phyloP scores from a whole-genome alignment of 495 filamentous ascomycete genomes.

The Talaromyces stipitatus region DNA sequence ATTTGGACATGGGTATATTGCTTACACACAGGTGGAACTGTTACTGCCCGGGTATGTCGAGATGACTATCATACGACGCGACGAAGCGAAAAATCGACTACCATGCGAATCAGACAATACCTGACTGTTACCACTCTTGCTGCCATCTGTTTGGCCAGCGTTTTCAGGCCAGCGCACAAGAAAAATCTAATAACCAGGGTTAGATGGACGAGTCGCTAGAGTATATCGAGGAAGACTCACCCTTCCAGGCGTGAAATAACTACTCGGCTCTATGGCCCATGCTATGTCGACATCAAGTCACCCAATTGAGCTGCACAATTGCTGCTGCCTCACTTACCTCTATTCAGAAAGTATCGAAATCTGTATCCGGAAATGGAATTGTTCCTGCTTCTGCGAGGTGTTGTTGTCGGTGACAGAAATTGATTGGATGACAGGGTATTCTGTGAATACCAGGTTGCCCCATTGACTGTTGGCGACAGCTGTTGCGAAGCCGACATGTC shows the following conservation, averaged over 20 bases:
- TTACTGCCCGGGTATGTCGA: constrained; percentile 15
- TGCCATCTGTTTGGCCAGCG: constrained; percentile 8
- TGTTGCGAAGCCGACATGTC: background rate
- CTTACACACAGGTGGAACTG: constrained; percentile 23
- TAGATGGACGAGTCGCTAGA: background rate
- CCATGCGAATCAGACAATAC: constrained; percentile 13
- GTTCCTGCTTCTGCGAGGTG: background rate
- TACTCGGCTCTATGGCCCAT: background rate
- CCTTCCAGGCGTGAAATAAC: background rate
- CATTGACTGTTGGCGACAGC: background rate
- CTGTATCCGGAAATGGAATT: background rate
- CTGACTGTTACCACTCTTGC: constrained; percentile 7
- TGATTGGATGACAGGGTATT: background rate
- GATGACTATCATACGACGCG: constrained; percentile 28
- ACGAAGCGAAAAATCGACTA: constrained; percentile 18
- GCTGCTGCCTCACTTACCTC: background rate
- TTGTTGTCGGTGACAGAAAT: background rate
- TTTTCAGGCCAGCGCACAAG: constrained; percentile 26
- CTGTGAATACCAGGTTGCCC: background rate
- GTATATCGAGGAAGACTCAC: background rate
- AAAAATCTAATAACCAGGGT: constrained; percentile 17
- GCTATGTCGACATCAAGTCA: background rate
- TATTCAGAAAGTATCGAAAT: background rate
- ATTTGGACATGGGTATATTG: background rate
- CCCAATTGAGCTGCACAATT: background rate